Base-by-base conservation (phyloP, 208 protist genomes). In the Wallacemonas sp. region DNA sequence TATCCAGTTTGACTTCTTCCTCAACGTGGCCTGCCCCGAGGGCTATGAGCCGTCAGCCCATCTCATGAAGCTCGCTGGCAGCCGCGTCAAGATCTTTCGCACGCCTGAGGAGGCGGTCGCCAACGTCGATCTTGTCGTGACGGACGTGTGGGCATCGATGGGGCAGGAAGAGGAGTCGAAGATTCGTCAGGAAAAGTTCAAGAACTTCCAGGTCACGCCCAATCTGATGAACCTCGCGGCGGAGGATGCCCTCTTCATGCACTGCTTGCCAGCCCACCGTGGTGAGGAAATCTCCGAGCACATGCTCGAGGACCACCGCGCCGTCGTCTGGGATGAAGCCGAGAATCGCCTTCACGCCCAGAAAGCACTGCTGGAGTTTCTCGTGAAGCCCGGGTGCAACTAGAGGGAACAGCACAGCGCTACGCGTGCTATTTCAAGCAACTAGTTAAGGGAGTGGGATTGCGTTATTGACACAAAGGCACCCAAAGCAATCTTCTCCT, bases 1-100 rank as follows among this genome's bases (percentile, higher is more conserved):
- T 26, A 54, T 54, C 46, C 46, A 54, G 46, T 54, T 54, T 30
- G 46, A 54, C 11, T 54, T 54, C 46, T 54, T 21, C 46, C 46
- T 54, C 11, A 54, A 54, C 46, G 46, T 54, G 21, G 46, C 46
- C 8, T 54, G 46, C 46, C 46, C 46, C 24, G 46, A 54, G 22
- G 46, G 46, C 24, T 54, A 54, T 26, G 46, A 54, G 26, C 46
- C 46, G 21, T 54, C 46, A 8, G 46, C 46, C 21, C 46, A 54
- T 17, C 46, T 54, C 46, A 4, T 54, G 24, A 54, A 54, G 17
- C 9, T 54, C 24, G 46, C 46, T 26, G 46, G 46, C 46, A 33
- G 9, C 24, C 46, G 46, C 46, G 46, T 54, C 22, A 6, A n/a
- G 24, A 54, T 54, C 26, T 54, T 54, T 26, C 46, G 26, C 46